Conservation (phyloP, 75 land plant species). For the Ceratopteris richardii region DNA sequence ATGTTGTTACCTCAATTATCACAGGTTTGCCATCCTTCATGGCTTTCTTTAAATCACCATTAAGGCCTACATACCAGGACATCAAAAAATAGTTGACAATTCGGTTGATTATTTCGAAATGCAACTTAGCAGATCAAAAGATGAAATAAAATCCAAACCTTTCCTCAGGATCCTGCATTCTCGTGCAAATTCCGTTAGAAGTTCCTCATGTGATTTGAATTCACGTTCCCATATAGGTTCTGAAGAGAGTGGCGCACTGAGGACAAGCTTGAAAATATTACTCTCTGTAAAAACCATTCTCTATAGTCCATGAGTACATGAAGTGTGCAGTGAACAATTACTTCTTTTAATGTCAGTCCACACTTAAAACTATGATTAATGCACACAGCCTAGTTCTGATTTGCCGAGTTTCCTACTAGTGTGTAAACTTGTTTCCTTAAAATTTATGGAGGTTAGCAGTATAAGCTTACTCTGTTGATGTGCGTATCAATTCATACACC, state of each 20-base stretch:
- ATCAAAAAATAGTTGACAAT: background rate
- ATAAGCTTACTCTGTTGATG: constrained; percentile 79
- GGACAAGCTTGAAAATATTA: constrained; percentile 5
- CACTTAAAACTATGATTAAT: no score
- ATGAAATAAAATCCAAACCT: constrained; percentile 30
- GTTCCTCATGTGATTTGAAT: constrained; percentile 67
- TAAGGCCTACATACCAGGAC: constrained; percentile 45
- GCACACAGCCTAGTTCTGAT: no score
- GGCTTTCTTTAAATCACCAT: constrained; percentile 90
- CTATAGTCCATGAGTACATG: no score
- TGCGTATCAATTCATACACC: constrained; percentile 95
- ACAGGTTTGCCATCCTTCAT: constrained; percentile 98
- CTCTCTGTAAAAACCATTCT: no score
- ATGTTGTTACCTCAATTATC: constrained; percentile 95
- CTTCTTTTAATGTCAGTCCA: no score
- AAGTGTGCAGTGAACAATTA: no score
- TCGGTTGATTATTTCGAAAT: background rate
- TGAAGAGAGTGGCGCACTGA: constrained; percentile 81
- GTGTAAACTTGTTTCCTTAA: no score
- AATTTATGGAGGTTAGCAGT: no score
- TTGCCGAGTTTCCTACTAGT: no score
- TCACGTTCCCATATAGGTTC: constrained; percentile 88
- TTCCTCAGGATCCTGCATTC: constrained; percentile 89
- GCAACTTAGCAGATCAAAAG: background rate
- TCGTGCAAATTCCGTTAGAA: constrained; percentile 83